A percentile compares a stretch with the other conserved stretches of the same genome.
Evolutionary conservation across 2,329 filamentous ascomycete species (phyloP).

Genomic region (Diaporthe nobilis): DNA sequence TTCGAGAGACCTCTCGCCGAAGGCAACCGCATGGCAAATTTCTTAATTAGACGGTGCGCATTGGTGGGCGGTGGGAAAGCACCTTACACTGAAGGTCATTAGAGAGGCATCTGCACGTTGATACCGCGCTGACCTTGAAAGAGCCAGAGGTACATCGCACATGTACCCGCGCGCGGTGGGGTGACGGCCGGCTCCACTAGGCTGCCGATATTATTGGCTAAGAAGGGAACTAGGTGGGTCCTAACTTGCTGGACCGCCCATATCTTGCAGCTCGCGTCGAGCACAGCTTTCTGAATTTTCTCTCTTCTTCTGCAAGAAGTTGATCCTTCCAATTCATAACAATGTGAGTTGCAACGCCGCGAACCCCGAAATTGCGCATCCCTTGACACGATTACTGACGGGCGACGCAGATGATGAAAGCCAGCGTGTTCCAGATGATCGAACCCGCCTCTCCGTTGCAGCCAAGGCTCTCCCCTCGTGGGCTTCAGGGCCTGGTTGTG

Average conservation of each 20-base stretch:
- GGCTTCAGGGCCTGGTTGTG: slow-evolving; percentile 90
- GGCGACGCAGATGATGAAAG: slow-evolving; percentile 94
- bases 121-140: background rate
- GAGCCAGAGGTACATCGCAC: slow-evolving; percentile 34
- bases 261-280: slow-evolving; percentile 41
- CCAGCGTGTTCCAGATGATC: slow-evolving; percentile 92
- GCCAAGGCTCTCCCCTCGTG: slow-evolving; percentile 85
- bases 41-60: background rate
- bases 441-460: slow-evolving; percentile 75
- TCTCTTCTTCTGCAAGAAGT: slow-evolving; percentile 63
- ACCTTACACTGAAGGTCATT: slow-evolving; percentile 27
- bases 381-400: slow-evolving; percentile 50
- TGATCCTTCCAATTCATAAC: slow-evolving; percentile 99
- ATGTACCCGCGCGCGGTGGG: slow-evolving; percentile 33
- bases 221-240: background rate
- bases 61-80: background rate
- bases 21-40: slow-evolving; percentile 34
- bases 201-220: slow-evolving; percentile 28
- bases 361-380: slow-evolving; percentile 25
- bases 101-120: slow-evolving; percentile 10
- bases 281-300: slow-evolving; percentile 52
- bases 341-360: slow-evolving; percentile 75
- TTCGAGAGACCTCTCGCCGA: slow-evolving; percentile 29
- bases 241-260: slow-evolving; percentile 27
- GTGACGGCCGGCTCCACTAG: slow-evolving; percentile 20